Evolutionary conservation across 257 asterid genomes (phyloP).

Genomic region (Penstemon davidsonii): DNA sequence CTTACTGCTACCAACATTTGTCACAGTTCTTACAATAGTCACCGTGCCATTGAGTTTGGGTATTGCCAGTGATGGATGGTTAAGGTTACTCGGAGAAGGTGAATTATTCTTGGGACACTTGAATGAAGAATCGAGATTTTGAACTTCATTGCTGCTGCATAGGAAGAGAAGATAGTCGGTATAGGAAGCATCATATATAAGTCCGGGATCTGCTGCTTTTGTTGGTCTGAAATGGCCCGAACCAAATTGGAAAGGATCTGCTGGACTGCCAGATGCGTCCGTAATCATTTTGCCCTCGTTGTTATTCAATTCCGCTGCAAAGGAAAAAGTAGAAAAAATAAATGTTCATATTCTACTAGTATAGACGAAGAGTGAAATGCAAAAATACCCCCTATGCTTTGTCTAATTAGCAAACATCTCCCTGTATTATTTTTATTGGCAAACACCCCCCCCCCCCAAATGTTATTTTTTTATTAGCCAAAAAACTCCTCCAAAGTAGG

Average conservation of each 20-base stretch:
- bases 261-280: constrained; percentile 63
- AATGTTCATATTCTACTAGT: too few species aligned
- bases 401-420: too few species aligned
- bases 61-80: constrained; percentile 76
- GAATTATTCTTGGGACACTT: constrained; percentile 48
- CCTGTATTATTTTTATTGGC: too few species aligned
- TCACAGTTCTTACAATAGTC: constrained; percentile 58
- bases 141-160: constrained; percentile 41
- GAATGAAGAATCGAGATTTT: constrained; percentile 40
- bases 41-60: constrained; percentile 50
- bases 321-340: background rate
- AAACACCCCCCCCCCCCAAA: too few species aligned
- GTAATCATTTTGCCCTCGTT: constrained; percentile 50
- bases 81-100: constrained; percentile 44
- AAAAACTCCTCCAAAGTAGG: too few species aligned
- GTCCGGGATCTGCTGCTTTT: constrained; percentile 90
- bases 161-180: constrained; percentile 68
- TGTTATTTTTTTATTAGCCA: too few species aligned
- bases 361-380: too few species aligned
- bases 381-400: too few species aligned
- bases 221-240: constrained; percentile 85
- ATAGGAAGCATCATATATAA: constrained; percentile 79
- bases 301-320: constrained; percentile 63
- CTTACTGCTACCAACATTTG: constrained; percentile 60
- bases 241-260: constrained; percentile 84